Evolutionary conservation across 306 rosid species (phyloP), one percentile per base, ranked within the genome.

Genomic region (Malus asiatica): DNA sequence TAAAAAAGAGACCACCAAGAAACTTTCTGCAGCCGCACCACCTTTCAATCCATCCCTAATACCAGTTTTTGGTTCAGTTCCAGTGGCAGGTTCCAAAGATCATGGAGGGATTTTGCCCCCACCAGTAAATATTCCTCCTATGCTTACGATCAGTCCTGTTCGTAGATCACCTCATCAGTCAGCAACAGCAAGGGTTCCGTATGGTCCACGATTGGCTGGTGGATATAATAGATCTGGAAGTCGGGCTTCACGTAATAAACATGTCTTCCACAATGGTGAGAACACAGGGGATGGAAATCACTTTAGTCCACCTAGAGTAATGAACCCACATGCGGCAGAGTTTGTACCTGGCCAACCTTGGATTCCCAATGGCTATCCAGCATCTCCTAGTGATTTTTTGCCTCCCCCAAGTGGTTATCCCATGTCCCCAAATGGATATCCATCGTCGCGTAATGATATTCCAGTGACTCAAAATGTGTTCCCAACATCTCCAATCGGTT

Each of bases 111-210:
- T 95, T 85, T 86, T 95, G 83, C 99, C 97, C 40, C 90, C 99
- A 23, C 99, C 99, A n/a, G 84, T 89, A 74, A 90, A 89, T 67
- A 83, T 95, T 83, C 76, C 99, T 80, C 97, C 97, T 15, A 89
- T 95, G 91, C 86, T 95, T 72, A 61, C 92, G 15, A 86, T 91
- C 55, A 93, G 78, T 83, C 92, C 95, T n/a, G 70, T 81, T 27
- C 97, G 97, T 13, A 89, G 97, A 82, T 88, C 96, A n/a, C 91
- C 94, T 55, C 99, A 90, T 83, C 99, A 95, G 82, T 95, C 99
- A 61, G 99, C 97, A 55, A 95, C 97, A 58, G 86, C 99, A 4
- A 85, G 97, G 76, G 97, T 95, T 70, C 99, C 99, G 25, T 95
- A 92, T 66, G 99, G 99, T 79, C 99, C 99, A 63, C 85, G 99